Percentiles rank a stretch among this genome's conserved stretches.
Evolutionary conservation across 495 filamentous ascomycete genomes (phyloP).

Genomic region (Venustampulla echinocandica): DNA sequence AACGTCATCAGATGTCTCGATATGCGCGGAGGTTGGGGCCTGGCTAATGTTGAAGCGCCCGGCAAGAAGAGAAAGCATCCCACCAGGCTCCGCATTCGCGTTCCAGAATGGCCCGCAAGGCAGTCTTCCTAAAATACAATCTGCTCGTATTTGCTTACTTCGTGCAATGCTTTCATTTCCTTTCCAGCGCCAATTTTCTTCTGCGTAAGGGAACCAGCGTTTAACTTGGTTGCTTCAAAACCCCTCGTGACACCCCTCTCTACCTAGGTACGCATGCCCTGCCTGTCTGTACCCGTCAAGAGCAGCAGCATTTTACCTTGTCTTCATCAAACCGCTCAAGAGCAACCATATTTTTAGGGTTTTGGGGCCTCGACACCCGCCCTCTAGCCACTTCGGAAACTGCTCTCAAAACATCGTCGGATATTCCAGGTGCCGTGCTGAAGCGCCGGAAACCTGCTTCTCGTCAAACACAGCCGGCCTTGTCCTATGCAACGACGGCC

Average conservation of each 20-base stretch:
- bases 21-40: too few relatives aligned
- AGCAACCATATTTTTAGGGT: background rate
- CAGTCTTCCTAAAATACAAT: too few relatives aligned
- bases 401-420: constrained; percentile 8
- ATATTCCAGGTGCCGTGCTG: constrained; percentile 1
- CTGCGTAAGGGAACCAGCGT: background rate
- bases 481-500: background rate
- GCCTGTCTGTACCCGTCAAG: constrained; percentile 9
- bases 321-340: constrained; percentile 6
- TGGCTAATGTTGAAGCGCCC: too few relatives aligned
- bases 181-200: background rate
- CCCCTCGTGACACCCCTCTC: background rate
- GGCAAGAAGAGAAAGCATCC: too few relatives aligned
- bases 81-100: too few relatives aligned
- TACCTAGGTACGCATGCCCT: too few relatives aligned
- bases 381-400: constrained; percentile 8
- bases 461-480: constrained; percentile 9
- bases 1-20: too few relatives aligned
- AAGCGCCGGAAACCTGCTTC: constrained; percentile 1
- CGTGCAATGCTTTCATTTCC: background rate
- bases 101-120: too few relatives aligned
- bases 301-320: constrained; percentile 3
- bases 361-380: constrained; percentile 6
- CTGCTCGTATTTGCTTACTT: too few relatives aligned
- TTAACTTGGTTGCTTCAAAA: background rate